Evolutionary conservation across 106 monocot species (phyloP), one percentile per base, ranked within the genome.

Genomic region (Posidonia australis): DNA sequence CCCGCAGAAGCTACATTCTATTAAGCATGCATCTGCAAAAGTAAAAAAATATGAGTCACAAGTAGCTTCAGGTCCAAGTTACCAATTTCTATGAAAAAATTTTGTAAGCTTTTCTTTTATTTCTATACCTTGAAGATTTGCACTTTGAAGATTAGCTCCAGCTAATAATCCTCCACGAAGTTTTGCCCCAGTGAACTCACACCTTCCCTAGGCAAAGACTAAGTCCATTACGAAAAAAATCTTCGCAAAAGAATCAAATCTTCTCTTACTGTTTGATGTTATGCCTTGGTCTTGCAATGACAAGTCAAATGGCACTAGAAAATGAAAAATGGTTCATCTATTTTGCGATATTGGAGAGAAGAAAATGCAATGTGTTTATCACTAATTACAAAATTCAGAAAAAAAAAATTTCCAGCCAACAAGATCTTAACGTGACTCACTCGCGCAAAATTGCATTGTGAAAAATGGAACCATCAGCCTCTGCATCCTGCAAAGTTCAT

Each of bases 71-170:
- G n/a, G 7, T 36, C 36, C 2, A 36, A 36, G 36, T 36, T 36
- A 36, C 36, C 36, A 36, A 2, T 36, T 36, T 7, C 36, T 36
- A 7, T 2, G 36, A 7, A 36, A 36, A 36, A 36, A 36, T 36
- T 36, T 36, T 36, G 36, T 36, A n/a, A n/a, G n/a, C n/a, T n/a
- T n/a, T n/a, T n/a, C n/a, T 36, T 16, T 16, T 19, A 14, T 5
- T 30, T 63, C 26, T 32, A 43, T 54, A 96, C 90, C 94, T 84
- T 90, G 90, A 25, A 96, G 77, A 70, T 96, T 96, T 67, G 87
- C 94, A 80, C 94, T 96, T 55, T 84, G 90, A 65, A 96, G 90
- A 69, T 84, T 87, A 58, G 94, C 90, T 73, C 84, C 63, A 73
- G 82, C 80, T 67, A 96, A 74, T 48, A 82, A 24, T 72, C 84